Percentiles rank a stretch among this genome's conserved stretches.
phyloP scores from a whole-genome alignment of 148 eudicot genomes.

The Rhododendron ferrugineum region DNA sequence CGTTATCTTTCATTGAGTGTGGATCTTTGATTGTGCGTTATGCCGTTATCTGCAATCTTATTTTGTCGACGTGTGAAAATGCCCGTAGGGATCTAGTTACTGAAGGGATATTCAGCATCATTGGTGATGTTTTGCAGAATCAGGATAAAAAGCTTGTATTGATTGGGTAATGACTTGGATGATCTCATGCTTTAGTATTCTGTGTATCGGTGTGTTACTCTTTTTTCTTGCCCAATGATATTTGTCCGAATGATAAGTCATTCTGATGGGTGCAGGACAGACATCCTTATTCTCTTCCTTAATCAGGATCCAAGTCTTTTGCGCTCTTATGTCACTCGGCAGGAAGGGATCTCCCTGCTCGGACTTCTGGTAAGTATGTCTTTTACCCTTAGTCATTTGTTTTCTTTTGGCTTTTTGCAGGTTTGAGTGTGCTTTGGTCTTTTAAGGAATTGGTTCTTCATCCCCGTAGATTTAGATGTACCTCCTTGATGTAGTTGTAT shows the following conservation, averaged over 20 bases:
- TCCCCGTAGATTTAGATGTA: background rate
- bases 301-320: slow-evolving; percentile 88
- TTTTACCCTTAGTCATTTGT: background rate
- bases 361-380: slow-evolving; percentile 76
- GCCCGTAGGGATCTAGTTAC: slow-evolving; percentile 72
- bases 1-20: background rate
- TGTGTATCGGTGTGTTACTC: background rate
- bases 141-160: slow-evolving; percentile 73
- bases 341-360: slow-evolving; percentile 70
- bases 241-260: slow-evolving; percentile 18
- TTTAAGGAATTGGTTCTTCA: background rate
- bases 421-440: background rate
- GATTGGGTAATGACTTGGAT: slow-evolving; percentile 57
- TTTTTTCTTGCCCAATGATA: background rate
- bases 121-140: slow-evolving; percentile 63
- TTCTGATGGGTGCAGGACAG: slow-evolving; percentile 91
- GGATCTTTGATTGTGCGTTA: background rate
- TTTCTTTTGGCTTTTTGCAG: background rate
- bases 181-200: background rate
- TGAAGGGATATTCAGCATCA: slow-evolving; percentile 83
- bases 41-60: background rate
- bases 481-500: background rate
- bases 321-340: slow-evolving; percentile 72
- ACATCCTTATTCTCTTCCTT: slow-evolving; percentile 76
- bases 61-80: background rate